Base-by-base conservation (phyloP, 257 asterid species). In the Phtheirospermum japonicum region DNA sequence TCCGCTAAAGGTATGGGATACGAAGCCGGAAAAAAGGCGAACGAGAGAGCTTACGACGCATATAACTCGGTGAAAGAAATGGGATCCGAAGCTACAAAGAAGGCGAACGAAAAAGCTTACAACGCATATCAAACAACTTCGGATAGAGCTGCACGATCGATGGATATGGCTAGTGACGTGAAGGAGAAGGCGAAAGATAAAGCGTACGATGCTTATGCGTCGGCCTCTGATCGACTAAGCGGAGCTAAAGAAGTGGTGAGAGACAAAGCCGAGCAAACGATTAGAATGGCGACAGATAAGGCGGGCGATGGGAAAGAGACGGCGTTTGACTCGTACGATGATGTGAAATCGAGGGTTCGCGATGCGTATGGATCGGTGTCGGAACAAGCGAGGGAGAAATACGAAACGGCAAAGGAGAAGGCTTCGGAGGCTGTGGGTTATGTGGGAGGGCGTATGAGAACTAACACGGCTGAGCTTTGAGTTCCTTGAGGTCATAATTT, bases 341-440 rank as follows among this genome's bases (percentile, higher is more conserved):
- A 57, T 6, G 80, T 80, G 0, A 72, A 68, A 31, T 30, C 73
- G n/a, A 77, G 49, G 59, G 75, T 55, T 51, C 50, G 32, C 0
- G 82, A 79, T 4, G 45, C 74, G 5, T 76, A 62, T 10, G 30
- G 4, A 16, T 45, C 66, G 28, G 82, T 64, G 85, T 56, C 75
- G 0, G 78, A 69, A 10, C 12, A 68, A 57, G 90, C 82, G 0
- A 83, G 72, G 76, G 62, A 56, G 4, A 71, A 32, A 11, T 78
- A 77, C 34, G 90, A 79, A 42, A 77, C 72, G 8, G 84, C 94
- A 0, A 89, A 82, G 57, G 83, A 86, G 72, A 77, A 59, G 74
- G 82, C 75, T 19, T 77, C 90, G 12, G 52, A 82, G 31, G 82
- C 85, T 14, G 55, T 85, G 0, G 85, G 82, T 8, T 65, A 78